Evolutionary conservation across 176 grass and related monocot species (phyloP).

Genomic region (Oryza coarctata): DNA sequence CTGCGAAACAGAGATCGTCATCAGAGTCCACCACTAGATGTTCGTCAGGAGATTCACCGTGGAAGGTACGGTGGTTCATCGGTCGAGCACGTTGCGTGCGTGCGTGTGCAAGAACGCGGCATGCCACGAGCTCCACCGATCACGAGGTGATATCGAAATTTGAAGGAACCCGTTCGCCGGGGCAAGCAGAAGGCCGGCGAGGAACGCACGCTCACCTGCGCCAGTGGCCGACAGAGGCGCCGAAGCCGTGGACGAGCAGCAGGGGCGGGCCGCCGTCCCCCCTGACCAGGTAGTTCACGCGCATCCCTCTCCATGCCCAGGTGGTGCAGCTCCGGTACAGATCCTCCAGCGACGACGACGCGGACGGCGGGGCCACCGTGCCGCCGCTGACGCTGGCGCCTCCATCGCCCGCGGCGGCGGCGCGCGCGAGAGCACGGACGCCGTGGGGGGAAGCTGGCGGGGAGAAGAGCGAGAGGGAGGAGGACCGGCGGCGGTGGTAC

Average conservation of each 20-base stretch:
- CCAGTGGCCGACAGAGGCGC: slow-evolving; percentile 89
- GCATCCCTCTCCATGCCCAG: slow-evolving; percentile 77
- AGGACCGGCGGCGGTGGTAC: neutral
- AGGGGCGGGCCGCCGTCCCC: slow-evolving; percentile 72
- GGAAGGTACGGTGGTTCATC: neutral
- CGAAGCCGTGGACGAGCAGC: slow-evolving; percentile 92
- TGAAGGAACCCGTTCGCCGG: neutral
- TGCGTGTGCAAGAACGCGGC: neutral
- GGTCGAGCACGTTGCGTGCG: slow-evolving; percentile 18
- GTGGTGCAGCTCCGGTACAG: slow-evolving; percentile 52
- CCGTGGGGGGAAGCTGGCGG: neutral
- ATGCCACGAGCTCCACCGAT: neutral
- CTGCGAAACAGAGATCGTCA: neutral
- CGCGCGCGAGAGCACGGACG: slow-evolving; percentile 20
- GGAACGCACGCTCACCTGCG: slow-evolving; percentile 55
- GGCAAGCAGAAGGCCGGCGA: neutral
- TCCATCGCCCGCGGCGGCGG: slow-evolving; percentile 11
- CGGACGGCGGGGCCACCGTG: neutral
- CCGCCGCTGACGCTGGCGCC: neutral
- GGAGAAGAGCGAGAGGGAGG: neutral
- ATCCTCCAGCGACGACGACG: slow-evolving; percentile 45
- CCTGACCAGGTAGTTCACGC: slow-evolving; percentile 78
- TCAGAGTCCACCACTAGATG: neutral
- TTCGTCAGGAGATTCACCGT: neutral
- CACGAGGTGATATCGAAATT: neutral